Evolutionary conservation across 1,284 basidiomycete genomes (phyloP).

Genomic region (Rhodotorula sp.): DNA sequence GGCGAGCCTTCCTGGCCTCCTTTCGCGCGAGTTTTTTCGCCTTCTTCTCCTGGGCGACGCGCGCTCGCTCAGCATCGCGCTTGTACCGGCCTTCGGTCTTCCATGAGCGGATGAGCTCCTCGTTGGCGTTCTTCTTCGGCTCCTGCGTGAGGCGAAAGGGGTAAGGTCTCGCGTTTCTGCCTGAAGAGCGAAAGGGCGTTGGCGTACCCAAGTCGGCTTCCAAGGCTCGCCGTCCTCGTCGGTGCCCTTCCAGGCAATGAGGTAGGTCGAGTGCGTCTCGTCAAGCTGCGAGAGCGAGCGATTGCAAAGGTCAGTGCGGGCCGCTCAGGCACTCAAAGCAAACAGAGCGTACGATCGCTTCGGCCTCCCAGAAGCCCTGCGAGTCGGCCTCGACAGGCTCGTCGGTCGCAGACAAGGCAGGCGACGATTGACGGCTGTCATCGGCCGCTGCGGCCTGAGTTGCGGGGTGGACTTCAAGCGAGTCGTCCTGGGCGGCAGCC

Average conservation of each 20-base stretch:
- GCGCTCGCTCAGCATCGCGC: too few species aligned
- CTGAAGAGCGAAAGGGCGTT: too few species aligned
- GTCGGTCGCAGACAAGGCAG: background rate
- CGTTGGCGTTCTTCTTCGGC: slow-evolving; percentile 31
- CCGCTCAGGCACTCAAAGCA: background rate
- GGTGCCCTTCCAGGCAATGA: slow-evolving; percentile 31
- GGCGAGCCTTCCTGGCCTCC: background rate
- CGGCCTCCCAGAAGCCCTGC: slow-evolving; percentile 28
- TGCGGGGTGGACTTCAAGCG: slow-evolving; percentile 24
- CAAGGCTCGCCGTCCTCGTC: slow-evolving; percentile 24
- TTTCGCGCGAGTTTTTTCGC: background rate
- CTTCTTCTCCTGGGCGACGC: background rate
- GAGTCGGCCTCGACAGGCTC: slow-evolving; percentile 6
- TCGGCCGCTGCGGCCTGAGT: slow-evolving; percentile 5
- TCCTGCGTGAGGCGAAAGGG: slow-evolving; percentile 18
- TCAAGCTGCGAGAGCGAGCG: slow-evolving; percentile 15
- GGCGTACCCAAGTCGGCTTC: slow-evolving; percentile 33
- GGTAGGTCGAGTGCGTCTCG: slow-evolving; percentile 13
- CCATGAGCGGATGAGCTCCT: slow-evolving; percentile 15
- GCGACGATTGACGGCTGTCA: background rate
- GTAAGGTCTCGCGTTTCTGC: background rate
- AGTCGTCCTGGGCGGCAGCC: slow-evolving; percentile 14
- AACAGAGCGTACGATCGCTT: slow-evolving; percentile 19
- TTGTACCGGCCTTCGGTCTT: background rate
- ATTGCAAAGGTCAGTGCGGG: background rate